Evolutionary conservation across 352 stramenopile species (phyloP).

Genomic region (Globisporangium heterothallicum): DNA sequence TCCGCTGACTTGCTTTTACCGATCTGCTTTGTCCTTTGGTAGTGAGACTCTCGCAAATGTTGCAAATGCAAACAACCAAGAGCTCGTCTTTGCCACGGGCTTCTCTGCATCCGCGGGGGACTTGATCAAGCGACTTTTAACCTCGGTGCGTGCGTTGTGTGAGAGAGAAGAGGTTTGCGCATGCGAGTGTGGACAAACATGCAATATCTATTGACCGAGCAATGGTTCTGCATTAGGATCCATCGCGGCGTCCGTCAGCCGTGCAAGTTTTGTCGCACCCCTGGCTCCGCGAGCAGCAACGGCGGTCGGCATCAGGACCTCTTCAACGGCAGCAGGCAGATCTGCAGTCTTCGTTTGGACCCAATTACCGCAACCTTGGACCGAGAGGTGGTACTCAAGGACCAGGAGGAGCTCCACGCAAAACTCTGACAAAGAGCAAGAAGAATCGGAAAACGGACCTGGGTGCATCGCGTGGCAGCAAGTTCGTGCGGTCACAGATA

Average conservation of each 20-base stretch:
- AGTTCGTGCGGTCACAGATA: conserved; percentile 2
- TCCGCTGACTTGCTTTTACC: background rate
- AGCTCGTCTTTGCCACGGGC: conserved; percentile 40
- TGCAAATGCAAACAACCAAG: conserved; percentile 34
- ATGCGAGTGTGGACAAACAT: too few relatives aligned
- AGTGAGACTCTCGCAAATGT: conserved; percentile 72
- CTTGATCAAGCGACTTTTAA: conserved; percentile 60
- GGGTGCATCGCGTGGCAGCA: background rate
- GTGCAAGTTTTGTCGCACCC: conserved; percentile 50
- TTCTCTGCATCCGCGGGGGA: conserved; percentile 53
- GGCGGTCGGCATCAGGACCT: conserved; percentile 20
- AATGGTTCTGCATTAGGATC: conserved; percentile 31
- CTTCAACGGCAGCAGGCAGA: background rate
- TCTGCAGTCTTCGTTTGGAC: background rate
- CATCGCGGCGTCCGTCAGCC: conserved; percentile 31
- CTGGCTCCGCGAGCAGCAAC: conserved; percentile 46
- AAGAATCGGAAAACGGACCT: background rate
- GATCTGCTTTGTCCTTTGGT: background rate
- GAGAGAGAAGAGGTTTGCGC: too few relatives aligned
- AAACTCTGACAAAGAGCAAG: background rate
- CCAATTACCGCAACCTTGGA: background rate
- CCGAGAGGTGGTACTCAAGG: background rate
- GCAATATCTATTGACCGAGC: too few relatives aligned
- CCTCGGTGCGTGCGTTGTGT: conserved; percentile 20
- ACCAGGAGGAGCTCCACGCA: background rate